Evolutionary conservation across 2,329 filamentous ascomycete genomes (phyloP), one percentile per base, ranked within the genome.

Genomic region (Xylaria sp.): DNA sequence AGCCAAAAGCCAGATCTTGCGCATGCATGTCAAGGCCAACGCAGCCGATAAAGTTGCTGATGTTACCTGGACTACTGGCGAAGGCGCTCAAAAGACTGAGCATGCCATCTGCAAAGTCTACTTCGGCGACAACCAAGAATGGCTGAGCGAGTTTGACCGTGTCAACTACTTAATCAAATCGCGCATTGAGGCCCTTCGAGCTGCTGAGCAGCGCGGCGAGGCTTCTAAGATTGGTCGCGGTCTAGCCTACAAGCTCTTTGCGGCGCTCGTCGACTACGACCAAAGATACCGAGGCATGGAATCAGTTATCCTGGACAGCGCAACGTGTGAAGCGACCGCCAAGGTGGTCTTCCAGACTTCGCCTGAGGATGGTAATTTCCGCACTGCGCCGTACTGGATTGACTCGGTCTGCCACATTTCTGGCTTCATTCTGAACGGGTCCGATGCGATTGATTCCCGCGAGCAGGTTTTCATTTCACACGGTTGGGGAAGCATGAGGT

Each of bases 161-260:
- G 82, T 83, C 61, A 79, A 81, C 62, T 91, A 92, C 67, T 77
- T 91, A 34, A 84, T 93, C 67, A 83, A 85, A 64, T 79, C 78
- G 19, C 82, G 85, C 51, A 79, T 88, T 50, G 76, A 85, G 18
- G 72, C 77, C 21, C 78, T 88, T 2, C 74, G 79, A 62, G 74
- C 82, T 57, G 87, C 84, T 54, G 86, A 88, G 50, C 74, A 82
- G 63, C 79, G 77, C 29, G 88, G 88, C 38, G 80, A 82, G 51
- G 87, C 88, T 22, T 88, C 89, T 69, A 88, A 89, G 73, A 82
- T 92, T 57, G 83, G 88, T 45, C 85, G 88, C 21, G 88, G 88
- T 29, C 83, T 92, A 75, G 87, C 88, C 13, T 94, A 94, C 80
- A 92, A 92, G 74, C 80, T 84, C 1, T 84, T 84, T 62, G 64